Conservation (phyloP, 2,329 filamentous ascomycete species). For the Elsinoe australis region DNA sequence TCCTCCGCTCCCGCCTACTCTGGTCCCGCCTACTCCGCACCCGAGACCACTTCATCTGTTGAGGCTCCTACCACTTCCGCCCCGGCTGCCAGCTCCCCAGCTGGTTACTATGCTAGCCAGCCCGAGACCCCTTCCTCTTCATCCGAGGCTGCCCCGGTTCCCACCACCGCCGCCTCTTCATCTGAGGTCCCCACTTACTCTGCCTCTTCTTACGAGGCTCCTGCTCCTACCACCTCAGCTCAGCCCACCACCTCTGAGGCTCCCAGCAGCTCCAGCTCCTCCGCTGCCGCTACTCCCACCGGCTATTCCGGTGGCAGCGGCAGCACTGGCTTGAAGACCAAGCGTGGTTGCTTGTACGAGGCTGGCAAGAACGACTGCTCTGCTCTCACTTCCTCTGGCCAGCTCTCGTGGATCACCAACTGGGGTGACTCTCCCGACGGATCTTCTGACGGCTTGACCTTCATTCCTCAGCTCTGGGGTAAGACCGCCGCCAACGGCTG, state of each 20-base stretch:
- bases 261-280: constrained; percentile 21
- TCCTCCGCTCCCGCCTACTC: constrained; percentile 10
- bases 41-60: no score
- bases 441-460: constrained; percentile 43
- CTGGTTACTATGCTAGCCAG: no score
- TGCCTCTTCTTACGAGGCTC: constrained; percentile 28
- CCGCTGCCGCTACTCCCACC: constrained; percentile 22
- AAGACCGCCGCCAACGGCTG: constrained; percentile 24
- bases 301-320: constrained; percentile 20
- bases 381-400: constrained; percentile 40
- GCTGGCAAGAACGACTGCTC: constrained; percentile 53
- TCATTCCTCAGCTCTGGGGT: constrained; percentile 62
- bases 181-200: no score
- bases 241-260: constrained; percentile 22
- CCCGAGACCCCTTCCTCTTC: constrained; percentile 18
- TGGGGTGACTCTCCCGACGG: constrained; percentile 46
- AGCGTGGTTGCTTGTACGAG: constrained; percentile 14
- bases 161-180: no score
- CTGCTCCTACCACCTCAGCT: constrained; percentile 13
- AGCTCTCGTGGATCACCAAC: constrained; percentile 60
- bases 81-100: neutral
- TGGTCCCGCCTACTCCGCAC: constrained; percentile 11
- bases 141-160: no score
- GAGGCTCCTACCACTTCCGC: no score
- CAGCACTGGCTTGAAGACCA: constrained; percentile 53